Percentiles rank a stretch among this genome's conserved stretches.
Conservation (phyloP, 495 filamentous ascomycete species). For the Jackrogersella minutella region DNA sequence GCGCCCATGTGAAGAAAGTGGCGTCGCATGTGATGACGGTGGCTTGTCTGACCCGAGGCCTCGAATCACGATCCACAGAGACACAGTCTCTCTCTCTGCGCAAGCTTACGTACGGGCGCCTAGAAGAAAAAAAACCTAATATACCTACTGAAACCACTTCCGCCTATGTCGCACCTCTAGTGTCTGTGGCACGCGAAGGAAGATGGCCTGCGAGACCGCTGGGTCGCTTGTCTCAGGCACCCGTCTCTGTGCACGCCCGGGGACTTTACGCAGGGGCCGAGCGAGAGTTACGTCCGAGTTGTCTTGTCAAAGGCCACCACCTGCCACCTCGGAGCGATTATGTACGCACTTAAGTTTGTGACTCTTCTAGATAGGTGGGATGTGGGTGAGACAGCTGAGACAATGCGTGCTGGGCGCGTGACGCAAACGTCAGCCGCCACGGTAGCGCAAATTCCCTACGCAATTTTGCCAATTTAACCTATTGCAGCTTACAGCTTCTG, state of each 20-base stretch:
- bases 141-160: constrained; percentile 3
- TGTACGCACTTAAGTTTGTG: constrained; percentile 29
- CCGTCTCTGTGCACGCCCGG: not conserved
- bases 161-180: not conserved
- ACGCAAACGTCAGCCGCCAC: constrained; percentile 35
- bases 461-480: not conserved
- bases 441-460: constrained; percentile 5
- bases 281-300: constrained; percentile 32
- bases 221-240: constrained; percentile 13
- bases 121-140: too few species aligned
- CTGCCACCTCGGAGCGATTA: not conserved
- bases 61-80: constrained; percentile 3
- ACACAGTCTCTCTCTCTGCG: too few species aligned
- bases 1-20: constrained; percentile 11
- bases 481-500: not conserved
- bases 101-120: too few species aligned
- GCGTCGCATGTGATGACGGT: constrained; percentile 26
- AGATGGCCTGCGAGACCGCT: not conserved
- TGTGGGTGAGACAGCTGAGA: not conserved
- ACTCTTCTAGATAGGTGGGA: constrained; percentile 2
- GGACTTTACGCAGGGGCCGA: constrained; percentile 33
- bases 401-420: constrained; percentile 4
- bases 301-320: too few species aligned
- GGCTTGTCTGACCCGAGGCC: constrained; percentile 20
- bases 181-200: constrained; percentile 21